A percentile compares a stretch with the other conserved stretches of the same genome.
Evolutionary conservation across 768 basidiomycete species (phyloP).

Genomic region (Pleurotus platypus): DNA sequence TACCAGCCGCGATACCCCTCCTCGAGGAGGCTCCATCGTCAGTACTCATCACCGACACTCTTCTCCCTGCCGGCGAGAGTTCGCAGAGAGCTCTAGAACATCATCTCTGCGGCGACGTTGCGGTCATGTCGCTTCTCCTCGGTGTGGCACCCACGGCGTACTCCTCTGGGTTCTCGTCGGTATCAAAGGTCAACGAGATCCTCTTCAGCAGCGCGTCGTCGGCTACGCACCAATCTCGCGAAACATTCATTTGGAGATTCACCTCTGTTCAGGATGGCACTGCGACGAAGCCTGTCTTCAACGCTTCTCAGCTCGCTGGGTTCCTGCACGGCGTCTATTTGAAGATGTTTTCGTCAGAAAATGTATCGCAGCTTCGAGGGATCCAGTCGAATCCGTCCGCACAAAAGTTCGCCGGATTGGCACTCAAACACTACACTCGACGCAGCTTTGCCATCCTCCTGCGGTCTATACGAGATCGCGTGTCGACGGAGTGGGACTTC

Average conservation of each 20-base stretch:
- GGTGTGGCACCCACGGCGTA: slow-evolving; percentile 37
- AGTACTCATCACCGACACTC: slow-evolving; percentile 38
- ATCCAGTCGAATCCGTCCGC: slow-evolving; percentile 6
- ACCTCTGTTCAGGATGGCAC: slow-evolving; percentile 5
- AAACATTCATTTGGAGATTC: slow-evolving; percentile 35
- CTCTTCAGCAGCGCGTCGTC: slow-evolving; percentile 11
- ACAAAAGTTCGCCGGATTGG: slow-evolving; percentile 12
- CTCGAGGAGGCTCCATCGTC: slow-evolving; percentile 25
- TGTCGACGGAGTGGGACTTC: slow-evolving; percentile 36
- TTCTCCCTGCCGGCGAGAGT: slow-evolving; percentile 26
- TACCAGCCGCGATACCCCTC: slow-evolving; percentile 34
- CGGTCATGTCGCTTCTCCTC: slow-evolving; percentile 36
- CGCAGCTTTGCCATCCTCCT: slow-evolving; percentile 45
- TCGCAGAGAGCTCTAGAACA: slow-evolving; percentile 26
- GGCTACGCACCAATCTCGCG: slow-evolving; percentile 26
- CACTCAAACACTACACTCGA: slow-evolving; percentile 42
- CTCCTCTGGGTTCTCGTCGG: slow-evolving; percentile 35
- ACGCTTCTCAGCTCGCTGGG: slow-evolving; percentile 28
- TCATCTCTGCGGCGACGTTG: slow-evolving; percentile 33
- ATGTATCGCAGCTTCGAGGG: slow-evolving; percentile 13
- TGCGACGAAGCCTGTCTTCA: slow-evolving; percentile 15
- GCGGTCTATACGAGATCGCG: slow-evolving; percentile 30
- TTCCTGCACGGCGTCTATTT: slow-evolving; percentile 41
- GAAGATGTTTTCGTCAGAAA: slow-evolving; percentile 40
- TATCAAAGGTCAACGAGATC: slow-evolving; percentile 38